Evolutionary conservation across 73 alveolate genomes (phyloP).

Genomic region (Blepharisma japonicum): DNA sequence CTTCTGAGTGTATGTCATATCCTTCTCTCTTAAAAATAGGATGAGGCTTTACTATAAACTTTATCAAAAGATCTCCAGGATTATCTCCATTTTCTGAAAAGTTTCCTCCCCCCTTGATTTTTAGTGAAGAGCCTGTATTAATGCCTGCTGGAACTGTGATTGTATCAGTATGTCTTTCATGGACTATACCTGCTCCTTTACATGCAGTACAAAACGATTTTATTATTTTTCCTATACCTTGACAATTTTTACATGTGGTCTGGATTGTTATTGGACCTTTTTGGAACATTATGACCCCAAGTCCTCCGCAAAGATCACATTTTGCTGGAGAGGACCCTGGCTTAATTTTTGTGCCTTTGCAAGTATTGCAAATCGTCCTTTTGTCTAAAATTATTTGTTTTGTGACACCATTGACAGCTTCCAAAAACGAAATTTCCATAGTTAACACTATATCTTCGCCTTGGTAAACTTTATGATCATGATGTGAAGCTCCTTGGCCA

Average conservation of each 20-base stretch:
- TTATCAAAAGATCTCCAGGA: conserved; percentile 74
- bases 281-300: conserved; percentile 59
- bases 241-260: conserved; percentile 67
- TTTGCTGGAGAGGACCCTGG: conserved; percentile 80
- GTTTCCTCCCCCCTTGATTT: conserved; percentile 75
- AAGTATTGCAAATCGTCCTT: conserved; percentile 63
- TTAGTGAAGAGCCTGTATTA: conserved; percentile 57
- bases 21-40: conserved; percentile 12
- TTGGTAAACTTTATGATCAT: conserved; percentile 40
- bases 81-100: conserved; percentile 54
- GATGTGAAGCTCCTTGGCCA: conserved; percentile 55
- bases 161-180: conserved; percentile 46
- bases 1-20: conserved; percentile 39
- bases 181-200: conserved; percentile 57
- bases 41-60: conserved; percentile 35
- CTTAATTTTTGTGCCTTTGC: conserved; percentile 72
- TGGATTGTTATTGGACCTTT: conserved; percentile 75
- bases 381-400: conserved; percentile 55
- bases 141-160: conserved; percentile 84
- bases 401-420: conserved; percentile 71
- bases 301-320: conserved; percentile 76
- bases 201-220: conserved; percentile 69
- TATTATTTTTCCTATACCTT: conserved; percentile 71
- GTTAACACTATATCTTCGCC: conserved; percentile 60
- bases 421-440: conserved; percentile 71